Conservation (phyloP, 495 filamentous ascomycete genomes). For the Oleoguttula mirabilis region DNA sequence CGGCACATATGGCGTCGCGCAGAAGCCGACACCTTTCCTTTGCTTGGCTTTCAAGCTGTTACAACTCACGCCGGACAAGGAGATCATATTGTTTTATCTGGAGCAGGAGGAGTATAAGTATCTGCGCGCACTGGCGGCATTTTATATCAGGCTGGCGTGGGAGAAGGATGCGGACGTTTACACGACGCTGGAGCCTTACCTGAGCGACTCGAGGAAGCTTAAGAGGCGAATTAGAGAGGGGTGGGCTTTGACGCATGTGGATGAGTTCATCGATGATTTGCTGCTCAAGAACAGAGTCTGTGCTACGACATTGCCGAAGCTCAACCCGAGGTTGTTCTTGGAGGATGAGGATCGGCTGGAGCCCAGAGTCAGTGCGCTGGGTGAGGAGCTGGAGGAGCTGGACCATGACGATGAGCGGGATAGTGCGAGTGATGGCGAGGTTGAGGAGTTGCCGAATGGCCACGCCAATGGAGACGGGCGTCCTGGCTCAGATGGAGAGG, state of each 20-base stretch:
- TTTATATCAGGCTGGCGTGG: constrained; percentile 88
- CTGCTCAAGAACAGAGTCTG: constrained; percentile 83
- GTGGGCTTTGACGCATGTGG: constrained; percentile 63
- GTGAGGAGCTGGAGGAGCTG: constrained; percentile 72
- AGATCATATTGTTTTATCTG: constrained; percentile 73
- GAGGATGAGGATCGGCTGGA: constrained; percentile 88
- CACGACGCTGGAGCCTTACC: constrained; percentile 62
- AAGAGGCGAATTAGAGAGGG: constrained; percentile 60
- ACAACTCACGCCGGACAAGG: constrained; percentile 67
- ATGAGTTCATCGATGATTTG: constrained; percentile 88
- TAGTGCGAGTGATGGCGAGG: constrained; percentile 30
- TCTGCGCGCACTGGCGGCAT: constrained; percentile 71
- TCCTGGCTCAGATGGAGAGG: neutral
- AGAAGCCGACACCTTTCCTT: constrained; percentile 83
- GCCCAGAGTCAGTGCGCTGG: constrained; percentile 67
- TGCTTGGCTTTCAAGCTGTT: constrained; percentile 92
- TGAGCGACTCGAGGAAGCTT: constrained; percentile 77
- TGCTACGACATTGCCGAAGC: constrained; percentile 83
- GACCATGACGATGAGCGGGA: constrained; percentile 55
- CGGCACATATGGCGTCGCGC: constrained; percentile 68
- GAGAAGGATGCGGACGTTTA: constrained; percentile 65
- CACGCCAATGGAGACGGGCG: neutral
- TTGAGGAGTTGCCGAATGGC: constrained; percentile 5
- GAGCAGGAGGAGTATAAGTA: constrained; percentile 44
- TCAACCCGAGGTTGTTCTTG: constrained; percentile 66